Conservation (phyloP, 2,329 filamentous ascomycete species). For the Periconia digitata region DNA sequence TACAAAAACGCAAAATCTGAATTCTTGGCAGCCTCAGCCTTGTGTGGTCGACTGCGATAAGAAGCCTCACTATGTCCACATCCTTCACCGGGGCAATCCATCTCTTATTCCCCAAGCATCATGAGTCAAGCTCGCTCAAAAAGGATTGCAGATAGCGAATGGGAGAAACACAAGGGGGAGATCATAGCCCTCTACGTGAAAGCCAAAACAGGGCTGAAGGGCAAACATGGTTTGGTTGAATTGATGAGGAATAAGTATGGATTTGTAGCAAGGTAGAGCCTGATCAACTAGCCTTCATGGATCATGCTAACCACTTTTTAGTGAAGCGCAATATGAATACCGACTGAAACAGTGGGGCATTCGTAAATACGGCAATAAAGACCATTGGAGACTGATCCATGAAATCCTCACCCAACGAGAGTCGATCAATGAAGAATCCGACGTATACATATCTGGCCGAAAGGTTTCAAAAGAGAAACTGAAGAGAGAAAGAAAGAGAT, state of each 20-base stretch:
- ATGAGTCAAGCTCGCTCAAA: not conserved
- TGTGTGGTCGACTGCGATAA: no score
- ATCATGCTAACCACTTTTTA: not conserved
- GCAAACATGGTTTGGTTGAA: slow-evolving; percentile 7
- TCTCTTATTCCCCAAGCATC: no score
- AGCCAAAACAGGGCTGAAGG: slow-evolving; percentile 3
- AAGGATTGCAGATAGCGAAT: slow-evolving; percentile 5
- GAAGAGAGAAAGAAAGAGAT: slow-evolving; percentile 3
- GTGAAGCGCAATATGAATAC: slow-evolving; percentile 8
- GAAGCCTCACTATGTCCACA: no score
- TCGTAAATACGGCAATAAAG: slow-evolving; percentile 4
- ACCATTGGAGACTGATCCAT: slow-evolving; percentile 3
- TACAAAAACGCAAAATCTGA: no score
- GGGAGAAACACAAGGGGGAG: slow-evolving; percentile 6
- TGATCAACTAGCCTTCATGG: not conserved
- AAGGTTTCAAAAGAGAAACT: slow-evolving; percentile 2
- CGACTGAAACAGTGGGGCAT: slow-evolving; percentile 8
- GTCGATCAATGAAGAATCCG: not conserved
- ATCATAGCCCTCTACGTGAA: slow-evolving; percentile 2
- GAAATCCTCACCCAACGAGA: not conserved
- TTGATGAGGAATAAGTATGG: slow-evolving; percentile 1
- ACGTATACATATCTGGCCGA: slow-evolving; percentile 2
- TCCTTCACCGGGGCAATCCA: no score
- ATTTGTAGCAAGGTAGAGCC: slow-evolving; percentile 6
- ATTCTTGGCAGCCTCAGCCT: no score